Evolutionary conservation across 2,329 filamentous ascomycete genomes (phyloP).

Genomic region (Chalara sp.): DNA sequence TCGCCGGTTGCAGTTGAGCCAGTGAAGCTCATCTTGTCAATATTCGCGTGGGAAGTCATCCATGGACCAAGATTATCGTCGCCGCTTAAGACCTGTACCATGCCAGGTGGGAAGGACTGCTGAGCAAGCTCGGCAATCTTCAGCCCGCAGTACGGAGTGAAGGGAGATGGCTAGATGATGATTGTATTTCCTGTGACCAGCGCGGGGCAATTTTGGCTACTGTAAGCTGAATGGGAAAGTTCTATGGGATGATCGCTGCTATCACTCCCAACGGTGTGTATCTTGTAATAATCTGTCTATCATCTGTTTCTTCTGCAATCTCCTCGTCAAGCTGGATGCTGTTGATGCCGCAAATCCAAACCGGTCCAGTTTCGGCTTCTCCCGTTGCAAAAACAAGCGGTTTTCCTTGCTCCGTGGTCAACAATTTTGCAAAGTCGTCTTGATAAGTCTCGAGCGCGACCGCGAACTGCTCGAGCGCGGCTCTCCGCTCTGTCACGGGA

Average conservation of each 20-base stretch:
- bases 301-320: slow-evolving; percentile 1
- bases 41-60: slow-evolving; percentile 46
- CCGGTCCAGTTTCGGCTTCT: slow-evolving; percentile 8
- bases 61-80: slow-evolving; percentile 44
- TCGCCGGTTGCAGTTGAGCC: slow-evolving; percentile 46
- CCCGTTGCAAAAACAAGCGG: slow-evolving; percentile 26
- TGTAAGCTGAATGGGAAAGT: slow-evolving; percentile 42
- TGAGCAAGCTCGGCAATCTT: slow-evolving; percentile 45
- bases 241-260: slow-evolving; percentile 54
- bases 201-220: slow-evolving; percentile 42
- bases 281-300: slow-evolving; percentile 31
- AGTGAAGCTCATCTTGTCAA: slow-evolving; percentile 53
- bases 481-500: slow-evolving; percentile 34
- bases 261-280: slow-evolving; percentile 40
- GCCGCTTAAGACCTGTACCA: slow-evolving; percentile 35
- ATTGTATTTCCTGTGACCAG: slow-evolving; percentile 44
- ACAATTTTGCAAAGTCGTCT: slow-evolving; percentile 20
- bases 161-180: slow-evolving; percentile 51
- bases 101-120: slow-evolving; percentile 43
- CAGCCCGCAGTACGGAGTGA: slow-evolving; percentile 43
- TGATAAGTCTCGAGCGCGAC: slow-evolving; percentile 31
- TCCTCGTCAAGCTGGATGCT: slow-evolving; percentile 5
- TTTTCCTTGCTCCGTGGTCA: slow-evolving; percentile 44
- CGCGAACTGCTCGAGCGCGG: slow-evolving; percentile 23
- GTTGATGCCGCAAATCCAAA: slow-evolving; percentile 2